phyloP scores from a whole-genome alignment of 2,329 filamentous ascomycete genomes.

The Berkeleyomyces rouxiae region DNA sequence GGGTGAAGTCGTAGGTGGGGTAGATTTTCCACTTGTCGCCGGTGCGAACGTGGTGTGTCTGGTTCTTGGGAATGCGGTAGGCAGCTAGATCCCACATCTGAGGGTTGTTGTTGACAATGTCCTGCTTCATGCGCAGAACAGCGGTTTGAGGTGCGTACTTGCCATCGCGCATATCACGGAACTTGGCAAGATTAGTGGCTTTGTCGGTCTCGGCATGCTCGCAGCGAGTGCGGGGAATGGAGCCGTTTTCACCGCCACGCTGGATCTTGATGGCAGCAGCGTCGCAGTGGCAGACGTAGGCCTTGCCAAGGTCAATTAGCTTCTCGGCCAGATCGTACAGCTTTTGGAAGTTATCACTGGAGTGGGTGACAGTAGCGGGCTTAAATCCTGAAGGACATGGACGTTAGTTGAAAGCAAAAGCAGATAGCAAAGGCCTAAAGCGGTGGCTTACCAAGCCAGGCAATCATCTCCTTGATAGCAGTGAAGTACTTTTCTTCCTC shows the following conservation, averaged over 20 bases:
- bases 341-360: slow-evolving; percentile 75
- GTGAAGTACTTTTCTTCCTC: slow-evolving; percentile 82
- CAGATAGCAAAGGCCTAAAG: neutral
- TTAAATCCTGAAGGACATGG: slow-evolving; percentile 36
- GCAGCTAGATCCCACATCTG: slow-evolving; percentile 95
- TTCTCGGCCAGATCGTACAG: slow-evolving; percentile 82
- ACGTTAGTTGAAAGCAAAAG: neutral
- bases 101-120: slow-evolving; percentile 67
- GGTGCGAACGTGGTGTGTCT: slow-evolving; percentile 58
- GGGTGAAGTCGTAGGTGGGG: slow-evolving; percentile 84
- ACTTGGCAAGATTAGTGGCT: slow-evolving; percentile 65
- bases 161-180: slow-evolving; percentile 79
- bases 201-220: slow-evolving; percentile 57
- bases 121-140: slow-evolving; percentile 84
- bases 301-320: slow-evolving; percentile 52
- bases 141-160: slow-evolving; percentile 76
- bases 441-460: slow-evolving; percentile 48
- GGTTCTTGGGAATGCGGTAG: slow-evolving; percentile 64
- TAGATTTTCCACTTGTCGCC: slow-evolving; percentile 81
- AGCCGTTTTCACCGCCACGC: slow-evolving; percentile 58
- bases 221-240: slow-evolving; percentile 60
- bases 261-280: slow-evolving; percentile 74
- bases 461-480: slow-evolving; percentile 75
- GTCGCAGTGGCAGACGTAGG: slow-evolving; percentile 79
- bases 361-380: slow-evolving; percentile 65